Evolutionary conservation across 2,329 filamentous ascomycete species (phyloP).

Genomic region (Ophiostoma piceae): DNA sequence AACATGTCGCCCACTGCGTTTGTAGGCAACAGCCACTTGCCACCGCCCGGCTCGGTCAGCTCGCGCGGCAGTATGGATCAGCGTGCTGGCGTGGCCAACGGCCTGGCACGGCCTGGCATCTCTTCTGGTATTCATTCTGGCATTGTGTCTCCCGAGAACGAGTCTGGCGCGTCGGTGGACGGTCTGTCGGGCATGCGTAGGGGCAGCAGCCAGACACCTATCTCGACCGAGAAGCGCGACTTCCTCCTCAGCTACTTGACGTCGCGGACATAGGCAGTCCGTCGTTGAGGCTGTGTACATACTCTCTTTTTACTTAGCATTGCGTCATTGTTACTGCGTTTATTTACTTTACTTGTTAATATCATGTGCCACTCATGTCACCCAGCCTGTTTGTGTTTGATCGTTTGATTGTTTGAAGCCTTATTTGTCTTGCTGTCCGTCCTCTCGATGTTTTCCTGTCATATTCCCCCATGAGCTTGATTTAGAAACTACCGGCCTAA

Average conservation of each 20-base stretch:
- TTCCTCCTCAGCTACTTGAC: constrained; percentile 74
- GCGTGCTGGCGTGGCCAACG: not conserved
- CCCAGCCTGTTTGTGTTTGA: not conserved
- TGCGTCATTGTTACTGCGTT: not conserved
- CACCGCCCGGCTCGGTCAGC: constrained; percentile 19
- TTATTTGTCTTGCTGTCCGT: not conserved
- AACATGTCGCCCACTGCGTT: constrained; percentile 12
- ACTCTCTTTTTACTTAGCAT: not conserved
- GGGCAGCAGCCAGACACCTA: constrained; percentile 50
- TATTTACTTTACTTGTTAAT: not conserved
- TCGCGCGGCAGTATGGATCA: constrained; percentile 19
- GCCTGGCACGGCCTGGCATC: not conserved
- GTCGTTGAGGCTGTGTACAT: no score
- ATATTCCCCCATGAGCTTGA: constrained; percentile 19
- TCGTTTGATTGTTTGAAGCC: no score
- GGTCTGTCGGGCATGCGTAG: constrained; percentile 32
- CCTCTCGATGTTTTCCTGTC: constrained; percentile 8
- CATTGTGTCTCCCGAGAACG: not conserved
- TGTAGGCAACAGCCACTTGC: not conserved
- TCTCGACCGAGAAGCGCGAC: constrained; percentile 65
- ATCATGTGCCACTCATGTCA: constrained; percentile 3
- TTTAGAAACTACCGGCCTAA: not conserved
- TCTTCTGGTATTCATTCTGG: not conserved
- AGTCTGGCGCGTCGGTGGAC: constrained; percentile 24
- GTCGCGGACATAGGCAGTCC: constrained; percentile 39